Percentiles rank a stretch among this genome's conserved stretches.
phyloP scores from a whole-genome alignment of 768 basidiomycete genomes.

The Ramaria sp. region DNA sequence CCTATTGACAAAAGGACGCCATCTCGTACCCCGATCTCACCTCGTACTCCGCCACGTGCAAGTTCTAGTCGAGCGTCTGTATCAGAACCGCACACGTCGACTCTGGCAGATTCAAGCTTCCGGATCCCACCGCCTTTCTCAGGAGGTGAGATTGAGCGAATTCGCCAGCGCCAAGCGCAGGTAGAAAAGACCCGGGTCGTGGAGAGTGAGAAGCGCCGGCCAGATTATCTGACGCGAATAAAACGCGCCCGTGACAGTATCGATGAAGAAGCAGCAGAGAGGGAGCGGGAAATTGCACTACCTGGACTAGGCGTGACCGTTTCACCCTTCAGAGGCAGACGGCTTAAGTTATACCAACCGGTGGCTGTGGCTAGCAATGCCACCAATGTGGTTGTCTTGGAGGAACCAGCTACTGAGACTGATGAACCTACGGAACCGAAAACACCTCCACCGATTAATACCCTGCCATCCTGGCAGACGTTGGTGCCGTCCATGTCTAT shows the following conservation, averaged over 20 bases:
- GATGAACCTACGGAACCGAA: background rate
- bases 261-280: conserved; percentile 12
- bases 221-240: conserved; percentile 51
- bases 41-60: background rate
- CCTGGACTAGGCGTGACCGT: conserved; percentile 48
- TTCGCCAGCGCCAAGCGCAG: background rate
- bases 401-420: background rate
- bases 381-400: background rate
- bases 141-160: conserved; percentile 6
- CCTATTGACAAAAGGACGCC: background rate
- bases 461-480: background rate
- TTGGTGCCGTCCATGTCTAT: background rate
- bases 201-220: conserved; percentile 42
- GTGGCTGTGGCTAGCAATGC: background rate
- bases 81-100: background rate
- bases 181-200: background rate
- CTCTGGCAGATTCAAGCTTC: background rate
- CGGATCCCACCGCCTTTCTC: background rate
- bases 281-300: conserved; percentile 11
- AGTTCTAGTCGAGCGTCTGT: background rate
- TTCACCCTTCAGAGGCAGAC: conserved; percentile 61
- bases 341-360: conserved; percentile 60
- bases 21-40: background rate
- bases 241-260: conserved; percentile 17
- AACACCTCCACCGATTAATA: background rate